Base-by-base conservation (phyloP, 2,329 filamentous ascomycete species). In the Neurospora crassa region DNA sequence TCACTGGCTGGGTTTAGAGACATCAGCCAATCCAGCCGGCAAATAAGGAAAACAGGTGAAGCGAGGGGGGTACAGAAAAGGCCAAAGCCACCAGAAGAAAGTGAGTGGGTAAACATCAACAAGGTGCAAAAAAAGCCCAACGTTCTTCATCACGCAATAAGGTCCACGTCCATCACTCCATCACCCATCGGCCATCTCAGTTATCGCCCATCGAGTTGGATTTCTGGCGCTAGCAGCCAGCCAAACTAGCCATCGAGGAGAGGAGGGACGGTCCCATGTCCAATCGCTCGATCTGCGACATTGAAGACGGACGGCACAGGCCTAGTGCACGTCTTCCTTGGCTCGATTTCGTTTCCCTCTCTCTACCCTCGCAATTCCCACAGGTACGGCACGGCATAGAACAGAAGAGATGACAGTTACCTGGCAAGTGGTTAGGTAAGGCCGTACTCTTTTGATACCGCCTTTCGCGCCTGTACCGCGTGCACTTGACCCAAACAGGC, bases 231-330 rank as follows among this genome's bases (percentile, higher is more conserved):
- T 63, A 59, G 41, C 14, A 67, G 70, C 68, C 71, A 72, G 69
- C 71, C 71, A 72, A 34, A 69, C 34, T 29, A 53, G 63, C 70
- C 71, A 45, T 14, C 42, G 29, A 40, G 42, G n/a, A 69, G 18
- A n/a, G 40, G 37, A 70, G 24, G 47, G 20, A 59, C 68, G 67
- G 47, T 71, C 72, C 68, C 69, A 70, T 68, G 72, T 72, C 70
- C 72, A 71, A 71, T 73, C 71, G 72, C 68, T 72, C 70, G 70
- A 73, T 74, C 73, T 72, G 72, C 72, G 71, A 71, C 73, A 71
- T 68, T 71, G 69, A 70, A 43, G 68, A 70, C 70, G 53, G 53
- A 63, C 53, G 69, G 69, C 73, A 71, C 68, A 68, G 63, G 69
- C 69, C 68, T 69, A 37, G 69, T 40, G 53, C 40, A 63, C 40